Evolutionary conservation across 176 grass and related monocot genomes (phyloP).

Genomic region (Musa beccarii): DNA sequence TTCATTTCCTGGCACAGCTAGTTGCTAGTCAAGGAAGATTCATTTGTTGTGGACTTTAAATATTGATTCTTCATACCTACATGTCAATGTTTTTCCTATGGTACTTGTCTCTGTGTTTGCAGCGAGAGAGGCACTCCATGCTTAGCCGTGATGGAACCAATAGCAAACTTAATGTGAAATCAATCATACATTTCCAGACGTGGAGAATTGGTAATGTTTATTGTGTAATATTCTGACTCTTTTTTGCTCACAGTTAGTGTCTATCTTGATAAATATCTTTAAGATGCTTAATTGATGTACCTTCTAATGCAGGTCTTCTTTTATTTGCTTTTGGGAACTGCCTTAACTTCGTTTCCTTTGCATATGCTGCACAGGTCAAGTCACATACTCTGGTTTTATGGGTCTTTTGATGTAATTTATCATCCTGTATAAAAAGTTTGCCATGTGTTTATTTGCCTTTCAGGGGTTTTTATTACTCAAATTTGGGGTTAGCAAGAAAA

Average conservation of each 20-base stretch:
- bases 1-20: background rate
- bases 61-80: background rate
- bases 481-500: background rate
- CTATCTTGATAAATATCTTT: constrained; percentile 7
- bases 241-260: background rate
- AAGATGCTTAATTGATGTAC: constrained; percentile 22
- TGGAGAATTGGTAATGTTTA: constrained; percentile 75
- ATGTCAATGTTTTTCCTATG: background rate
- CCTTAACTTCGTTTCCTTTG: constrained; percentile 96
- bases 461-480: background rate
- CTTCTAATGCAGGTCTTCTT: constrained; percentile 63
- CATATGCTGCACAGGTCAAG: constrained; percentile 81
- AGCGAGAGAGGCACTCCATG: constrained; percentile 77
- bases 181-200: constrained; percentile 91
- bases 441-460: too few species aligned
- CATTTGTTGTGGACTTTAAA: background rate
- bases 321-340: constrained; percentile 88
- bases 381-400: constrained; percentile 8
- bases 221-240: background rate
- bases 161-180: constrained; percentile 62
- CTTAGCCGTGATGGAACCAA: constrained; percentile 49
- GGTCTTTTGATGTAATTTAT: too few species aligned
- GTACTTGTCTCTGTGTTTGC: constrained; percentile 25
- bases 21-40: background rate
- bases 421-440: too few species aligned